Percentiles rank a stretch among this genome's conserved stretches.
These are phyloP conservation scores for Pichia rugopelliculosa DNA, from an alignment of 805 yeast species.

Conservation along the genomic window DNA sequence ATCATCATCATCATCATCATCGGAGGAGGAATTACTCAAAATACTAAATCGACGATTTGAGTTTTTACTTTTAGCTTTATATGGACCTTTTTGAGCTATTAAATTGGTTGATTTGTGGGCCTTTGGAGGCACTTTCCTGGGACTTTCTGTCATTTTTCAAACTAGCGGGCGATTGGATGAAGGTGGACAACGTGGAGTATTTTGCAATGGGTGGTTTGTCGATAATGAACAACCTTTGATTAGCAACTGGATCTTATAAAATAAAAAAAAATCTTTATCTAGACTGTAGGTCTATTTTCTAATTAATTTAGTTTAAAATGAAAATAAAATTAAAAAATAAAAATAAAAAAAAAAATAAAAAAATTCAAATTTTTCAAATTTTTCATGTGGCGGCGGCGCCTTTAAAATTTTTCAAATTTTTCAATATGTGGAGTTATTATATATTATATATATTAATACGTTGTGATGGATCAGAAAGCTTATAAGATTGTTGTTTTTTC, in stretches of 20 bases:
- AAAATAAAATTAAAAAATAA: background rate
- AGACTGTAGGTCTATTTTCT: too few relatives aligned
- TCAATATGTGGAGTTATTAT: too few relatives aligned
- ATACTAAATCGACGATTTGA: conserved; percentile 23
- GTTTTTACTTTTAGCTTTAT: conserved; percentile 3
- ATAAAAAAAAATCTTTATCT: background rate
- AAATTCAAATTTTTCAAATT: background rate
- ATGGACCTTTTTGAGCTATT: conserved; percentile 21
- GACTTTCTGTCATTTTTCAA: conserved; percentile 24
- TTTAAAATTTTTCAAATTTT: too few relatives aligned
- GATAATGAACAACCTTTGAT: background rate
- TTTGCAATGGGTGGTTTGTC: background rate
- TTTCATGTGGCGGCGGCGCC: background rate
- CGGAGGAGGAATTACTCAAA: conserved; percentile 14
- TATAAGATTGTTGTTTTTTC: too few relatives aligned
- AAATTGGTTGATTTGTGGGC: background rate
- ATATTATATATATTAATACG: too few relatives aligned
- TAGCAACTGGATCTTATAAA: background rate
- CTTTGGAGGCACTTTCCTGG: conserved; percentile 20
- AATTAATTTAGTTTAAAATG: background rate
- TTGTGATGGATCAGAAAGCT: too few relatives aligned
- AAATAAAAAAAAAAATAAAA: background rate
- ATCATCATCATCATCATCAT: conserved; percentile 2
- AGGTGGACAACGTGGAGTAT: background rate
- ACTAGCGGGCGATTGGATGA: background rate